Conservation (phyloP, 495 filamentous ascomycete genomes). For the Xylaria flabelliformis region DNA sequence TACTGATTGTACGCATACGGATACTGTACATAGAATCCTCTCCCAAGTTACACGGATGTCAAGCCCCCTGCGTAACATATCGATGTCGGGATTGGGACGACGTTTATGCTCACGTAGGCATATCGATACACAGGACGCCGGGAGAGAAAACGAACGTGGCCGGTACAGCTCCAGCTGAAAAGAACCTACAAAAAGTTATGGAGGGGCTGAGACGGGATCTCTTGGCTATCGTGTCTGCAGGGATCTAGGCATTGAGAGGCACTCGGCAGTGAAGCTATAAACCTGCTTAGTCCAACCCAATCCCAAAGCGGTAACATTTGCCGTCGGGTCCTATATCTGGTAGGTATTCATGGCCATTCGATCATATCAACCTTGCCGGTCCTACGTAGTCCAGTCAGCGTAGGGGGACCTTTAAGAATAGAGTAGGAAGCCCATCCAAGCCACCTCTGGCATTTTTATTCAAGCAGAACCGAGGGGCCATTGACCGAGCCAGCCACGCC, state of each 20-base stretch:
- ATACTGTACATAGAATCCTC: background rate
- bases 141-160: too few species aligned
- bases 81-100: too few species aligned
- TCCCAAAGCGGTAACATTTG: background rate
- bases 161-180: too few species aligned
- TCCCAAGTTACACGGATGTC: background rate
- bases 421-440: constrained; percentile 6
- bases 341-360: background rate
- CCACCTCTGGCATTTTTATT: constrained; percentile 9
- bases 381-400: background rate
- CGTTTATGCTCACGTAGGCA: too few species aligned
- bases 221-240: background rate
- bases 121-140: too few species aligned
- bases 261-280: background rate
- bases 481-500: background rate
- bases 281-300: background rate
- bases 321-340: background rate
- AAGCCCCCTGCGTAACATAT: background rate
- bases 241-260: background rate
- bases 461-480: background rate
- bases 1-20: background rate
- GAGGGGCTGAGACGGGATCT: background rate
- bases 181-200: background rate
- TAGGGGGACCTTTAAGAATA: constrained; percentile 4
- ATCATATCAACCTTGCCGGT: constrained; percentile 5